Base-by-base conservation (phyloP, 805 yeast genomes). In the Naumovozyma baii region DNA sequence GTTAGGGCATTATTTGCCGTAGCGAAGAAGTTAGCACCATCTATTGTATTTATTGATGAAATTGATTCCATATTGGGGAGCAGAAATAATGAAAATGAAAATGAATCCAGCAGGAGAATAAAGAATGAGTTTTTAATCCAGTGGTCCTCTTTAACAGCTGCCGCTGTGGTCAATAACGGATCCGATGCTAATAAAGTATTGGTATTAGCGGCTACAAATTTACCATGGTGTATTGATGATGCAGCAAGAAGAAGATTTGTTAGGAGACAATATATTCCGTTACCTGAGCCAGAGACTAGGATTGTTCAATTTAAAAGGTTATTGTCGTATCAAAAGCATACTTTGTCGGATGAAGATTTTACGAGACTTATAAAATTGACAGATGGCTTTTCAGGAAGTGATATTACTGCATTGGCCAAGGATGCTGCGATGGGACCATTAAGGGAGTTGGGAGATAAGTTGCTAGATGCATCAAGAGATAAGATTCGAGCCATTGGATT, bases 401-500 rank as follows among this genome's bases (percentile, higher is more conserved):
- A 90, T 61, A 76, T 90, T 36, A 92, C 97, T 0, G 94, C 96
- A 1, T 65, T 90, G 46, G 95, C 97, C 2, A 92, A 92, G 61
- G 98, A 90, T 55, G 94, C 96, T 3, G 98, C 97, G 1, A 90
- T 90, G 96, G 95, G 95, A 2, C 97, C 98, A 1, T 69, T 92
- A 34, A 69, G 98, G 47, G 80, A 86, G 22, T 66, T 92, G 26
- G 97, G 97, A 4, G 96, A 90, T 43, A 78, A 80, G 34, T 70
- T 90, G 40, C 67, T 90, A 46, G 64, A 69, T 32, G 73, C 77
- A 0, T 69, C 84, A 2, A 78, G 85, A 28, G 84, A 81, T 39
- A 77, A 76, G 43, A 87, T 90, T 40, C 67, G 97, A 39, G 80
- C 95, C 0, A 75, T 92, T 38, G 68, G 70, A 17, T 62, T 86